A percentile compares a stretch with the other conserved stretches of the same genome.
phyloP scores from a whole-genome alignment of 148 eudicot genomes.

The Diospyros lotus region DNA sequence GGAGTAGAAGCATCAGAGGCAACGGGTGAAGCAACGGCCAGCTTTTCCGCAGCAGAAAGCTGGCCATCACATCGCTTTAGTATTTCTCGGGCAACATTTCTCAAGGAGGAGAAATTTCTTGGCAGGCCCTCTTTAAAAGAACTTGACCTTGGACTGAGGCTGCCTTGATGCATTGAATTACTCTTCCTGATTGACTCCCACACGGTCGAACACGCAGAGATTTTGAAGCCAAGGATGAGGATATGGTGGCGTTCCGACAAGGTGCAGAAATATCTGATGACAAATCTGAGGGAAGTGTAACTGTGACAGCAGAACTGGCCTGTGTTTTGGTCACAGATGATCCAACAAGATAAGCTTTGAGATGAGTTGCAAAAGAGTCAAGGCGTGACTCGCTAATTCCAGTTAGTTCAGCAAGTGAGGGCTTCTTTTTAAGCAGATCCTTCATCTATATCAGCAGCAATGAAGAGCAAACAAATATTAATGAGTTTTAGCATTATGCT shows the following conservation, averaged over 20 bases:
- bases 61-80: conserved; percentile 36
- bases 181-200: conserved; percentile 37
- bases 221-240: conserved; percentile 29
- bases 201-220: conserved; percentile 37
- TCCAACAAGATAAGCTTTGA: conserved; percentile 62
- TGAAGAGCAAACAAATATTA: neutral
- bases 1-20: conserved; percentile 21
- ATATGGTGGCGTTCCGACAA: conserved; percentile 22
- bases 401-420: conserved; percentile 74
- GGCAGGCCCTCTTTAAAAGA: conserved; percentile 55
- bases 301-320: conserved; percentile 21
- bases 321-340: conserved; percentile 32
- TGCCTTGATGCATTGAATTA: conserved; percentile 34
- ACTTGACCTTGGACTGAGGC: conserved; percentile 65
- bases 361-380: conserved; percentile 63
- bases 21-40: conserved; percentile 15
- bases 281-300: conserved; percentile 18
- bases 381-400: conserved; percentile 88
- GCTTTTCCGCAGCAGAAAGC: conserved; percentile 27
- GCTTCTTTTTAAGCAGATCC: conserved; percentile 66
- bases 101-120: conserved; percentile 38
- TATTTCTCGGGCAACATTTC: conserved; percentile 48
- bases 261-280: conserved; percentile 25
- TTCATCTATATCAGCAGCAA: conserved; percentile 46
- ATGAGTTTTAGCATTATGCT: neutral